phyloP scores from a whole-genome alignment of 768 basidiomycete species.

The Amanita rubescens region DNA sequence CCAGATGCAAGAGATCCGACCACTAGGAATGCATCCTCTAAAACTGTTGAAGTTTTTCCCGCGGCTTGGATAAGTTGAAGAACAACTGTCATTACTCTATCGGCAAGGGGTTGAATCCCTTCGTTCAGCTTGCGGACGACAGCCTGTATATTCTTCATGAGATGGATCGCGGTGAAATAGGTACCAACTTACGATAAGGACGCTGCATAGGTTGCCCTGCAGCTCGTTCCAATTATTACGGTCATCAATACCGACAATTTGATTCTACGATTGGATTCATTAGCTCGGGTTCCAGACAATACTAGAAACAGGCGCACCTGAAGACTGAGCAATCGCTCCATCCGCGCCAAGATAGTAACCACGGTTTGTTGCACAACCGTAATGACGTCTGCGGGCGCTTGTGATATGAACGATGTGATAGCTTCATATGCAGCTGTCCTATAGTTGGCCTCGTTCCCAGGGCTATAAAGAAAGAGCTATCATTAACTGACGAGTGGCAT shows the following conservation, averaged over 20 bases:
- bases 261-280: conserved; percentile 52
- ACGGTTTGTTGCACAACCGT: conserved; percentile 76
- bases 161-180: not conserved
- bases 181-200: conserved; percentile 61
- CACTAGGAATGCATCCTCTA: conserved; percentile 95
- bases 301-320: conserved; percentile 43
- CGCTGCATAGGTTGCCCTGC: conserved; percentile 90
- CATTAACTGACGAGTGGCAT: conserved; percentile 10
- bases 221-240: conserved; percentile 99
- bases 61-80: conserved; percentile 80
- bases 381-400: conserved; percentile 75
- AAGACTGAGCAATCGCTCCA: conserved; percentile 81
- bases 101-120: conserved; percentile 82
- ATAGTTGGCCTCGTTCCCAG: conserved; percentile 85
- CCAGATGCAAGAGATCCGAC: conserved; percentile 82
- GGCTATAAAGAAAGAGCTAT: conserved; percentile 32
- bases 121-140: conserved; percentile 78
- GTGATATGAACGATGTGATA: conserved; percentile 78
- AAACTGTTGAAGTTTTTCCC: conserved; percentile 87
- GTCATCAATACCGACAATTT: conserved; percentile 92
- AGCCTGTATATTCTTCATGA: conserved; percentile 38
- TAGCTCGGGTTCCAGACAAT: not conserved
- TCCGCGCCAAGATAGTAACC: conserved; percentile 76
- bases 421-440: conserved; percentile 96
- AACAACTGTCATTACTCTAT: conserved; percentile 91